Evolutionary conservation across 169 alveolate species (phyloP), one percentile per base, ranked within the genome.

Genomic region (Theileria equi): DNA sequence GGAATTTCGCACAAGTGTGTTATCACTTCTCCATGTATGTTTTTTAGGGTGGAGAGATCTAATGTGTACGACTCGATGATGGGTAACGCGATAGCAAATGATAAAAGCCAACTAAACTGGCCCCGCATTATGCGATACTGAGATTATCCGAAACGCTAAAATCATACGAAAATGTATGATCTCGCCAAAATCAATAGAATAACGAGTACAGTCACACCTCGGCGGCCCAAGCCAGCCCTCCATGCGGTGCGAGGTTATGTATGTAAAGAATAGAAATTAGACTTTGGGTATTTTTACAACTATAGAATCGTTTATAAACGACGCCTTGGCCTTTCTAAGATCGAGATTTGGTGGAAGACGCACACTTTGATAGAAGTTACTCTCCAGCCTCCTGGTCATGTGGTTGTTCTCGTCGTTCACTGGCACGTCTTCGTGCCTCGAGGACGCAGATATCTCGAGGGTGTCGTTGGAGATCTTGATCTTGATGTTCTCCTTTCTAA

Each of bases 1-100:
- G 84, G 84, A 32, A 74, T 50, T 28, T 13, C 32, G 44, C 80
- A 74, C 7, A 74, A 35, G 50, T 40, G 54, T n/a, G 62, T 55
- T 62, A 38, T 28, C 28, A 74, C 1, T 7, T n/a, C 71, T 19
- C 1, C 28, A 13, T 16, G 70, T n/a, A 21, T 44, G 36, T 43
- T 23, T 26, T 29, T 13, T 11, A 60, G 16, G 16, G 17, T 60
- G 25, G 70, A 60, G 21, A 60, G 8, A 57, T 60, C 70, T 19
- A 25, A 43, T 38, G 19, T 47, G 7, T 48, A 60, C 5, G 26
- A 25, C 21, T 47, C 1, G 34, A 54, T 54, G 10, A 25, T 44
- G 32, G 17, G 53, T 4, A 7, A 7, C 4, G 19, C 52, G 16
- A 34, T 21, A 54, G 38, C 3, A 36, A 54, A 21, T 8, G 65